Evolutionary conservation across 2,329 filamentous ascomycete genomes (phyloP).

Genomic region (Verticillium klebahnii): DNA sequence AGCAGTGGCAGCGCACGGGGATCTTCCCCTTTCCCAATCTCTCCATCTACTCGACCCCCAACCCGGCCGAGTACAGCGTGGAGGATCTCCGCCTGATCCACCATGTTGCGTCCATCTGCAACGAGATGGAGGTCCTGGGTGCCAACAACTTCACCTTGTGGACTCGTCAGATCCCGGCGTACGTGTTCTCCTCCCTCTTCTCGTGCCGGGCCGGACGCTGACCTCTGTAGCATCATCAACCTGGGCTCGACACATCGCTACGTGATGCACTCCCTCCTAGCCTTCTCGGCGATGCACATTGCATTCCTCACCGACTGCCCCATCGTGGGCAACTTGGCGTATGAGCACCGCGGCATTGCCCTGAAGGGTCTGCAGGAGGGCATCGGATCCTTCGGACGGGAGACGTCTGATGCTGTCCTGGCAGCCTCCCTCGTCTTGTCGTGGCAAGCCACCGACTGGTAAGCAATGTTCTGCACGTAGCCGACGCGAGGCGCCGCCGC

Average conservation of each 20-base stretch:
- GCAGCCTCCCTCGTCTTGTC: conserved; percentile 88
- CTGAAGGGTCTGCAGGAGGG: conserved; percentile 85
- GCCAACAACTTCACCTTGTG: conserved; percentile 85
- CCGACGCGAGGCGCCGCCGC: conserved; percentile 20
- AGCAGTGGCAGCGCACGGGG: conserved; percentile 78
- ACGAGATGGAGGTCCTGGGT: conserved; percentile 72
- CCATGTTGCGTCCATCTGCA: conserved; percentile 81
- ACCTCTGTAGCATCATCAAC: conserved; percentile 61
- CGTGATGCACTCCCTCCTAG: conserved; percentile 90
- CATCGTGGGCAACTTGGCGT: conserved; percentile 81
- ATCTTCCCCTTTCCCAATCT: conserved; percentile 82
- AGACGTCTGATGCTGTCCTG: conserved; percentile 86
- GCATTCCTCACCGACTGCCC: conserved; percentile 83
- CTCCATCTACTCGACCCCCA: conserved; percentile 68
- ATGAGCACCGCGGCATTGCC: conserved; percentile 81
- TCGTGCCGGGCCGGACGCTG: conserved; percentile 15
- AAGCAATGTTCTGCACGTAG: conserved; percentile 38
- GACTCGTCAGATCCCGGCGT: conserved; percentile 91
- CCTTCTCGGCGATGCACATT: conserved; percentile 92
- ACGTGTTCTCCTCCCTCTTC: conserved; percentile 33
- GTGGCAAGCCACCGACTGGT: conserved; percentile 97
- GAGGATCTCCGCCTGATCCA: conserved; percentile 86
- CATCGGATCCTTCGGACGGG: conserved; percentile 76
- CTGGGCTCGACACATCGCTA: conserved; percentile 79
- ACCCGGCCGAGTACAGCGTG: conserved; percentile 66